Conservation (phyloP, 2,329 filamentous ascomycete genomes). For the Meredithiella fracta region DNA sequence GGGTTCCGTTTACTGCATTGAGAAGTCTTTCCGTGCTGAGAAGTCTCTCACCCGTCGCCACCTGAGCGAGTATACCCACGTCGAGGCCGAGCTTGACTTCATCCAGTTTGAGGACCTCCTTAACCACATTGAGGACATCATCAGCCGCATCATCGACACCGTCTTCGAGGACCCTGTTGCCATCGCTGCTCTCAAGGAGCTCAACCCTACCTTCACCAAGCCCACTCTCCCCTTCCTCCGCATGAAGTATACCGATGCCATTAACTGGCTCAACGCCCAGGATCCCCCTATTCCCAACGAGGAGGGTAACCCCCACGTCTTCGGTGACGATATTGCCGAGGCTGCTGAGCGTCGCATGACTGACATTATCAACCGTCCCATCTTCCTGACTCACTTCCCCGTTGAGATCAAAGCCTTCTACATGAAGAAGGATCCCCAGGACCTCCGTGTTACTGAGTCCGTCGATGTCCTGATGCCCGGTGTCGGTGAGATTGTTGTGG, state of each 20-base stretch:
- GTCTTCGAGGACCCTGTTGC: conserved; percentile 57
- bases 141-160: conserved; percentile 71
- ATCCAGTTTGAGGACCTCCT: conserved; percentile 86
- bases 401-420: conserved; percentile 98
- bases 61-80: conserved; percentile 88
- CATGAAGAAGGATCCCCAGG: conserved; percentile 77
- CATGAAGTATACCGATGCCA: conserved; percentile 89
- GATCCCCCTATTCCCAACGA: conserved; percentile 71
- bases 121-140: conserved; percentile 66
- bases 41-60: conserved; percentile 90
- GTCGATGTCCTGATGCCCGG: conserved; percentile 80
- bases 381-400: conserved; percentile 95
- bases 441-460: conserved; percentile 75
- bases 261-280: conserved; percentile 81
- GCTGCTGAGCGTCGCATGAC: conserved; percentile 95
- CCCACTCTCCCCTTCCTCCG: conserved; percentile 78
- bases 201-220: conserved; percentile 79
- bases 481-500: conserved; percentile 92
- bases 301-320: conserved; percentile 73
- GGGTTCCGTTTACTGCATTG: conserved; percentile 93
- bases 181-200: conserved; percentile 57
- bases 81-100: conserved; percentile 93
- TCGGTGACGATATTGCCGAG: conserved; percentile 96
- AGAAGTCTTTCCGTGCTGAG: conserved; percentile 96
- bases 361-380: conserved; percentile 85